Evolutionary conservation across 2,329 filamentous ascomycete genomes (phyloP).

Genomic region (Penicillium sp.): DNA sequence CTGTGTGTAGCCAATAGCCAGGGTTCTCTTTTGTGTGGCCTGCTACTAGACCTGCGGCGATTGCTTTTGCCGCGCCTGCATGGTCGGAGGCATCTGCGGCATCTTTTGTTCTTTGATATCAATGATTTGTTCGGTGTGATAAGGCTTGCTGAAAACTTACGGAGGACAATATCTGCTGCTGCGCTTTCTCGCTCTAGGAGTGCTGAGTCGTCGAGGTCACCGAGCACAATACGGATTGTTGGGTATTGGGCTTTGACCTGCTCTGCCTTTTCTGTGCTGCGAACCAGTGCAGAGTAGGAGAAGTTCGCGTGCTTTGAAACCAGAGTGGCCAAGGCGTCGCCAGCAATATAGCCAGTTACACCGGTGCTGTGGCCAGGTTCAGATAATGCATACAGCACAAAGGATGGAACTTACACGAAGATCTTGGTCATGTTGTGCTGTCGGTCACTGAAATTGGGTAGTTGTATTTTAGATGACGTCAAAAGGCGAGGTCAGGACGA

Average conservation of each 20-base stretch:
- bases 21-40: constrained; percentile 45
- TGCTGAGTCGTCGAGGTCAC: constrained; percentile 47
- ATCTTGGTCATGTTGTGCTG: constrained; percentile 16
- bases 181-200: constrained; percentile 47
- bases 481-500: neutral
- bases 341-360: constrained; percentile 52
- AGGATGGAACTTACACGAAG: constrained; percentile 12
- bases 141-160: constrained; percentile 23
- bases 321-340: constrained; percentile 47
- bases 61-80: constrained; percentile 39
- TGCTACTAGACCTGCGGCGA: constrained; percentile 34
- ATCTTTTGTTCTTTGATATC: constrained; percentile 11
- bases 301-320: constrained; percentile 42
- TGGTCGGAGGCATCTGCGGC: constrained; percentile 39
- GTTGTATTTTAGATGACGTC: neutral
- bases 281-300: constrained; percentile 39
- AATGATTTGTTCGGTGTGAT: neutral
- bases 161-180: constrained; percentile 53
- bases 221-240: constrained; percentile 52
- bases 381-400: neutral
- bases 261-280: constrained; percentile 38
- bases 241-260: constrained; percentile 43
- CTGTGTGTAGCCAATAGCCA: constrained; percentile 44
- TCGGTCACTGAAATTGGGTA: neutral
- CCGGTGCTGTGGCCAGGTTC: constrained; percentile 39